Conservation (phyloP, 192 early-diverging fungal species). For the Podila horticola region DNA sequence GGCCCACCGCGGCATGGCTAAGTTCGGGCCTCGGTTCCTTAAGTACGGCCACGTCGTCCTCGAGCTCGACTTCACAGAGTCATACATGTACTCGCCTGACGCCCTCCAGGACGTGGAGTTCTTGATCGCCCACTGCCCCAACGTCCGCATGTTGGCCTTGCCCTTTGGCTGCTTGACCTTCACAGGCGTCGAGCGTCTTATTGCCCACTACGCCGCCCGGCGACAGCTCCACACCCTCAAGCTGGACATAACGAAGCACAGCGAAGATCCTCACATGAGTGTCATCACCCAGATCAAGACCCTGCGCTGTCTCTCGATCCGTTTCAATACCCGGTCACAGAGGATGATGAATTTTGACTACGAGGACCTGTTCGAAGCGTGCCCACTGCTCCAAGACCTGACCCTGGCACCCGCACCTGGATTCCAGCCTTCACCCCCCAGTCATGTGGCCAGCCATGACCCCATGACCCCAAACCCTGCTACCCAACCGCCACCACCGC, state of each 20-base stretch:
- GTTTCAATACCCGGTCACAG: neutral
- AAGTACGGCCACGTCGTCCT: constrained; percentile 12
- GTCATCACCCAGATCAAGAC: constrained; percentile 7
- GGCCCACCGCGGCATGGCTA: constrained; percentile 1
- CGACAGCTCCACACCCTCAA: constrained; percentile 9
- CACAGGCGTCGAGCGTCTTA: constrained; percentile 5
- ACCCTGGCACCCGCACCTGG: constrained; percentile 2
- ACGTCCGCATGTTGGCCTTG: constrained; percentile 5
- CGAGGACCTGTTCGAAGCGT: constrained; percentile 2
- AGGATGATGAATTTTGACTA: neutral
- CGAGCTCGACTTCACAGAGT: constrained; percentile 13
- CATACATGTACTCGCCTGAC: neutral
- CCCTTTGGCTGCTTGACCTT: constrained; percentile 15
- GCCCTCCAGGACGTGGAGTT: constrained; percentile 7
- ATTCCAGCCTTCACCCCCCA: neutral
- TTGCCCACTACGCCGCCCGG: neutral
- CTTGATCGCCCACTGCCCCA: constrained; percentile 2
- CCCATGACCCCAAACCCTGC: neutral
- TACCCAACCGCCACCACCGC: neutral
- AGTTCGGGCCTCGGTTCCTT: neutral
- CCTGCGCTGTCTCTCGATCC: neutral
- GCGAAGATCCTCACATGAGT: constrained; percentile 4
- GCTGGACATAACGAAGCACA: constrained; percentile 6
- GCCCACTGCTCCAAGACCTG: constrained; percentile 4
- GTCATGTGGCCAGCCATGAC: neutral